Evolutionary conservation across 2,329 filamentous ascomycete genomes (phyloP).

Genomic region (Alternaria hordeiaustralica): DNA sequence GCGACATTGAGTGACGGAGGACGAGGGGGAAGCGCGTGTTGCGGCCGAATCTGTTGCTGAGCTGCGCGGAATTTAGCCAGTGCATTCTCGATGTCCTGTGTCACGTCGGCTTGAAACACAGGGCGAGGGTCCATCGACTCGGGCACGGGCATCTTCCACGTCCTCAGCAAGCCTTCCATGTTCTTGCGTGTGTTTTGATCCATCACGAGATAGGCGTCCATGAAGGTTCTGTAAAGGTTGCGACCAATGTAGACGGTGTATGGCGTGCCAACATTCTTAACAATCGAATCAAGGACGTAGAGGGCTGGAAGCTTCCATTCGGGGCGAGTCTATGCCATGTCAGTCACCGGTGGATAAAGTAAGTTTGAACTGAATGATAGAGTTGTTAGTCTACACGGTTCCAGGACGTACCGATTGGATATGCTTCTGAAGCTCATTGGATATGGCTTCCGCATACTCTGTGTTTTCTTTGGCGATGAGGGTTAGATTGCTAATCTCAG

Average conservation of each 20-base stretch:
- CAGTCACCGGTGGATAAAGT: conserved; percentile 16
- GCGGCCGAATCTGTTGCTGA: conserved; percentile 61
- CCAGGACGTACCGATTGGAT: conserved; percentile 83
- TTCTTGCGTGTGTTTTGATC: conserved; percentile 82
- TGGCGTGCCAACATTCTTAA: conserved; percentile 97
- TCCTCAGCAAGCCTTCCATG: conserved; percentile 96
- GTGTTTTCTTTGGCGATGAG: conserved; percentile 98
- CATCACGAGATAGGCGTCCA: conserved; percentile 93
- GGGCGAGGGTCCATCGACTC: conserved; percentile 91
- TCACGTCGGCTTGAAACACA: conserved; percentile 87
- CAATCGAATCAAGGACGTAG: conserved; percentile 96
- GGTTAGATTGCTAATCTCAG: conserved; percentile 96
- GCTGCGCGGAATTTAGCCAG: conserved; percentile 79
- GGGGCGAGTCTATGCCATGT: conserved; percentile 75
- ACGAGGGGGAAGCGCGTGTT: conserved; percentile 45
- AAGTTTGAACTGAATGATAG: not conserved
- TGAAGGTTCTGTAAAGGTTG: conserved; percentile 91
- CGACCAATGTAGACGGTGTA: conserved; percentile 95
- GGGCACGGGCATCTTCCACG: conserved; percentile 96
- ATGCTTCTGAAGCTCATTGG: conserved; percentile 86
- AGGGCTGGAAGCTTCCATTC: conserved; percentile 92
- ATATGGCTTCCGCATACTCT: conserved; percentile 92
- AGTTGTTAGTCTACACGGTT: not conserved
- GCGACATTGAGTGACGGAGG: conserved; percentile 57
- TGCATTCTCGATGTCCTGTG: conserved; percentile 90